Base-by-base conservation (phyloP, 176 grass and related monocot species). In the Zoysia japonica region DNA sequence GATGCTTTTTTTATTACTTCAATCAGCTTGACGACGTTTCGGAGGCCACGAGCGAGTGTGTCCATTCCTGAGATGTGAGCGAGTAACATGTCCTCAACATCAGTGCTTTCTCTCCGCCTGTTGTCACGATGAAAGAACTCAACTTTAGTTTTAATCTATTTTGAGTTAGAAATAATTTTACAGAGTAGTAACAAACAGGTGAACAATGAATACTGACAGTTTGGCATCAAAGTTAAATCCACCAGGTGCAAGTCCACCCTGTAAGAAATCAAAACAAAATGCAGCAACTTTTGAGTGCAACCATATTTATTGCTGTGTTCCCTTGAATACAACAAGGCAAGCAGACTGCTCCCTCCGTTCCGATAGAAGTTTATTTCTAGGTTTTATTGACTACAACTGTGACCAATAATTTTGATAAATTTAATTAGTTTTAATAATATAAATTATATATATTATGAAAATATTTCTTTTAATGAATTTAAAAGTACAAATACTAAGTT, bases 11-110 rank as follows among this genome's bases (percentile, higher is more conserved):
- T 49, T 12, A 80, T 84, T 92, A 98, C 96, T 92, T 93, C 86
- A 2, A 87, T 90, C 56, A 98, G 81, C 72, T 93, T 98, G 14
- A 40, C 95, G 53, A 93, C 92, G 37, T 93, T 98, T 8, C 86
- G 82, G 45, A 98, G 96, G 71, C 96, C 96, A 28, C 92, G 92
- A 7, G 96, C 90, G 36, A 98, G 72, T 55, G 92, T 98, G 68
- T 98, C 96, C 96, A 98, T 98, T n/a, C 90, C 96, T 2, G 90
- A 91, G 57, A 98, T 93, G 78, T 98, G 96, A 78, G 96, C 96
- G 77, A 98, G 83, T 50, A 98, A 98, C 81, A 98, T 51, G 72
- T 98, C 95, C 64, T 98, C 92, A 10, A 98, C 92, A 85, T 98
- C 96, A 61, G 96, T 98, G 70, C 96, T 98, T 83, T 98, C 96